Evolutionary conservation across 2,329 filamentous ascomycete species (phyloP), one percentile per base, ranked within the genome.

Genomic region (Aspergillus brasiliensis): DNA sequence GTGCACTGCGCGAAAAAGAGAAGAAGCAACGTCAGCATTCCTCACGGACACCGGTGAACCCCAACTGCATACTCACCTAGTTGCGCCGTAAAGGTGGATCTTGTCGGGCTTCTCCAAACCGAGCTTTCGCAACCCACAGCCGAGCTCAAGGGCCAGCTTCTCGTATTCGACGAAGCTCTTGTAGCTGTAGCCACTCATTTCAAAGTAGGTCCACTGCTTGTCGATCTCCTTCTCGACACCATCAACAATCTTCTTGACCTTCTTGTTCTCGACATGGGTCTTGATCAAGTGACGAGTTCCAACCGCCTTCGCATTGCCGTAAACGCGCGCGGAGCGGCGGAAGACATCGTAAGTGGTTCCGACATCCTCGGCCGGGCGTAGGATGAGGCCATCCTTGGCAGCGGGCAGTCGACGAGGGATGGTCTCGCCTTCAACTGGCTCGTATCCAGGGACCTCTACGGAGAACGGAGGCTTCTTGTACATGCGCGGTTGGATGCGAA

Each of bases 161-260:
- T 91, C 86, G 73, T 94, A 95, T 78, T 96, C 88, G 70, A 84
- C 82, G 78, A 93, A 96, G 68, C 87, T 91, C 72, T 89, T 82
- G 81, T 88, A 96, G 47, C 84, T 82, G 81, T 90, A 97, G 51
- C 82, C 81, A 62, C 89, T 88, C 67, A 96, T 86, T 83, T 97
- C 92, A 68, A 91, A 96, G 78, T 88, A 96, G 56, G 88, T 88
- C 92, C 92, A 97, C 76, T 94, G 86, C 86, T 96, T 97, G 64
- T 96, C 91, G 34, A 95, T 86, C 79, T 93, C 86, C 65, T 84
- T 82, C 76, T 92, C 84, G 74, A 90, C 84, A 67, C 92, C 92
- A 71, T 96, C 91, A 59, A 96, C 81, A 53, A 91, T 83, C 84
- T 96, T 97, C 83, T 92, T 90, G 67, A 97, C 81, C 84, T 92